A percentile compares a stretch with the other conserved stretches of the same genome.
Conservation (phyloP, 345 rosid species). For the Populus nigra region DNA sequence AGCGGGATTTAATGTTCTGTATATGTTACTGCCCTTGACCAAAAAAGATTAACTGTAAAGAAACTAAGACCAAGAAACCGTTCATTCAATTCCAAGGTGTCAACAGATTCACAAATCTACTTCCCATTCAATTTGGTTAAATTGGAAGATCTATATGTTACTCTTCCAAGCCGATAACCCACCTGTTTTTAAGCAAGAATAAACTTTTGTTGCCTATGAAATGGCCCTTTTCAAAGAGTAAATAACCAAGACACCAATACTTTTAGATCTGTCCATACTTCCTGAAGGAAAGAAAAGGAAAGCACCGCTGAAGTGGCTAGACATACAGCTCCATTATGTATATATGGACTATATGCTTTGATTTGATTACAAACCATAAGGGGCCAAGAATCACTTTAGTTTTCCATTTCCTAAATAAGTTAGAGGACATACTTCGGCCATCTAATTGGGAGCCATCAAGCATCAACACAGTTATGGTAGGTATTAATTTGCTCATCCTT, state of each 20-base stretch:
- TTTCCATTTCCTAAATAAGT: not conserved
- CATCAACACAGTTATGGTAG: not conserved
- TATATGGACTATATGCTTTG: not conserved
- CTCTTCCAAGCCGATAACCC: not conserved
- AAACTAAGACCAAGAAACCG: not conserved
- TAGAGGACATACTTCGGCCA: not conserved
- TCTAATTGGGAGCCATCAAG: not conserved
- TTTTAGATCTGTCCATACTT: slow-evolving; percentile 1
- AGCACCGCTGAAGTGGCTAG: not conserved
- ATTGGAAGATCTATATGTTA: not conserved
- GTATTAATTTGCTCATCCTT: not conserved
- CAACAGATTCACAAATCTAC: not conserved
- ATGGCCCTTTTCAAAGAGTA: not conserved
- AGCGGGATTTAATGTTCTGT: not conserved
- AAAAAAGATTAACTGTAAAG: not conserved
- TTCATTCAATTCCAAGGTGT: not conserved
- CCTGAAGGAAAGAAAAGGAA: not conserved
- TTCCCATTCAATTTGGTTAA: not conserved
- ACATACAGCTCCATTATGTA: not conserved
- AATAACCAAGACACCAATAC: not conserved
- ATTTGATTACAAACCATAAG: not conserved
- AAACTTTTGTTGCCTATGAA: not conserved
- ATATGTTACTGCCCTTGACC: not conserved
- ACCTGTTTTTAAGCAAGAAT: not conserved
- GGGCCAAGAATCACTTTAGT: not conserved